phyloP scores from a whole-genome alignment of 176 grass and related monocot genomes.

The Paspalum vaginatum region DNA sequence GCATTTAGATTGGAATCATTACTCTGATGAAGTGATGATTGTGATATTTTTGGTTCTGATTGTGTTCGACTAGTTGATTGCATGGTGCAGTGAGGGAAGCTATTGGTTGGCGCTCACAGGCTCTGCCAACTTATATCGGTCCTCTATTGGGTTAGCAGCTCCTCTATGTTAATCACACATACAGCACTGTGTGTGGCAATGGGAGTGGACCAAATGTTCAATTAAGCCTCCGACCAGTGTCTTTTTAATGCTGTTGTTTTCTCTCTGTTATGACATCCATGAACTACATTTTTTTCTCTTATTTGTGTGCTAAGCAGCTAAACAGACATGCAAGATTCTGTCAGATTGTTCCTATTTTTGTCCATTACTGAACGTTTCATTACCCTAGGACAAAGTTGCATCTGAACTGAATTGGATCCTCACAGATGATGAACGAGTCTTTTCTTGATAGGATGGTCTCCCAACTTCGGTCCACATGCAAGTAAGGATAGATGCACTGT shows the following conservation, averaged over 20 bases:
- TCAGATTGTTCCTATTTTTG: background rate
- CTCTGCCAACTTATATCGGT: background rate
- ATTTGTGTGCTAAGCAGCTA: background rate
- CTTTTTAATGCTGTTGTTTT: background rate
- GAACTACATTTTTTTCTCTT: background rate
- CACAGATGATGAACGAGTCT: conserved; percentile 45
- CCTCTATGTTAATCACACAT: background rate
- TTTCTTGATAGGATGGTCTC: conserved; percentile 85
- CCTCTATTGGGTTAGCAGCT: background rate
- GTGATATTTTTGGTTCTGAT: background rate
- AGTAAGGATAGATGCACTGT: conserved; percentile 36
- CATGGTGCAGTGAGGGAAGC: background rate
- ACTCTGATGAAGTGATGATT: background rate
- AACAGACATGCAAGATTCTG: background rate
- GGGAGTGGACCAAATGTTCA: background rate
- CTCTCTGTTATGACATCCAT: background rate
- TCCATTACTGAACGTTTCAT: background rate
- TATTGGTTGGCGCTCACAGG: background rate
- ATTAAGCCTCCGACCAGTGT: background rate
- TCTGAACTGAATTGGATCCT: background rate
- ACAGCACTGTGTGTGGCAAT: background rate
- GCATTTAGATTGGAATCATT: background rate
- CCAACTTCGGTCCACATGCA: conserved; percentile 69
- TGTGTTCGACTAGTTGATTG: background rate
- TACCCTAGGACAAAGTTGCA: background rate